Evolutionary conservation across 1,284 basidiomycete species (phyloP), one percentile per base, ranked within the genome.

Genomic region (Irpex sp.): DNA sequence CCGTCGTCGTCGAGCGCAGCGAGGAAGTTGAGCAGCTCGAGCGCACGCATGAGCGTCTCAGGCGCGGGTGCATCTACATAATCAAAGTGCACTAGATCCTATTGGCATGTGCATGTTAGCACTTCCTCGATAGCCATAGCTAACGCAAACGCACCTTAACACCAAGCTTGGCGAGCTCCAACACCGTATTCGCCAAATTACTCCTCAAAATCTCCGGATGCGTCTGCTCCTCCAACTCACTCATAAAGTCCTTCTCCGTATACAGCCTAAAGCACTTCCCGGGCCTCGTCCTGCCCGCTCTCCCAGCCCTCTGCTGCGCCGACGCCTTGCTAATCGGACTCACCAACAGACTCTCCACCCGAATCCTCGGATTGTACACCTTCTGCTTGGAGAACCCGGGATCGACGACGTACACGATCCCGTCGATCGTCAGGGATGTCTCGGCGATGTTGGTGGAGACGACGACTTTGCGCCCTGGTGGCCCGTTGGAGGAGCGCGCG

Each of bases 371-470:
- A 75, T 97, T 97, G 81, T 98, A 98, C 60, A 98, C 93, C 74
- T 96, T 98, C 78, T 98, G 94, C 78, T 98, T 97, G 8, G 93
- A 95, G 81, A 97, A 97, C 0, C 97, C 97, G 0, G 97, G 96
- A 75, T 99, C 97, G 54, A 99, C 95, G 63, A 99, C 97, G 73
- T 98, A 99, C 11, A 99, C 96, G 72, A 99, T 98, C 26, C 97
- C 97, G 70, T 98, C 97, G 66, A 99, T 98, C 1, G 97, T 99
- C 44, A 99, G 79, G 8, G 95, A 97, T 0, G 97, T 99, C 78
- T 99, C 97, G 6, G 97, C 97, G 66, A 99, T 97, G 77, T 99
- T 99, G 40, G 97, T 99, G 11, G 95, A 94, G 0, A 99, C 81
- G 57, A 99, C 94, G 37, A 98, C 87, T 77, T 99, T 99, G 66